phyloP scores from a whole-genome alignment of 1,139 yeast species.

The Lodderomyces metapsilosis region DNA sequence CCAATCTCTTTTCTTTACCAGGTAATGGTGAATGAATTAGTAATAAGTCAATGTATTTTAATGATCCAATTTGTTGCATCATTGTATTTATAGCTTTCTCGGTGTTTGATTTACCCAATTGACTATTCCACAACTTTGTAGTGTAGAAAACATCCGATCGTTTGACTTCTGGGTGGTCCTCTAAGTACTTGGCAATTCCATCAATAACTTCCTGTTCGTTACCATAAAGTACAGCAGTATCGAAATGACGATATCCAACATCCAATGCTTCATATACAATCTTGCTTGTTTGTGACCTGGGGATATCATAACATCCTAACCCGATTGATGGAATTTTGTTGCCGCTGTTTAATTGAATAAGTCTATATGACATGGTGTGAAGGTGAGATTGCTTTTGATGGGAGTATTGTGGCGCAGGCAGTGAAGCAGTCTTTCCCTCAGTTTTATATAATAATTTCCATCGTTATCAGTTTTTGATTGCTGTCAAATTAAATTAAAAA shows the following conservation, averaged over 20 bases:
- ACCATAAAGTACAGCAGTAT: constrained; percentile 57
- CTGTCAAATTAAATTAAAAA: not conserved
- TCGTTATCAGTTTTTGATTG: not conserved
- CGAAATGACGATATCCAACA: constrained; percentile 56
- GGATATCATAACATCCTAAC: constrained; percentile 35
- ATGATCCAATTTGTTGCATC: constrained; percentile 26
- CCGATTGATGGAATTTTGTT: constrained; percentile 36
- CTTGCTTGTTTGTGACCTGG: constrained; percentile 22
- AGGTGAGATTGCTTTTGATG: too few species aligned
- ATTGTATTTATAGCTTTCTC: constrained; percentile 27
- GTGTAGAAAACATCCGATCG: constrained; percentile 69
- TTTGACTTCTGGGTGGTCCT: constrained; percentile 44
- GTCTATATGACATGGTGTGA: constrained; percentile 12
- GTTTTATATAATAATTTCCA: not conserved
- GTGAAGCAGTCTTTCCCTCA: too few species aligned
- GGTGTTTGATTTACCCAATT: constrained; percentile 26
- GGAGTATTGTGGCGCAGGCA: too few species aligned
- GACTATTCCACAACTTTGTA: constrained; percentile 40
- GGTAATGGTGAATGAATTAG: constrained; percentile 63
- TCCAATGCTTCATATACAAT: constrained; percentile 48
- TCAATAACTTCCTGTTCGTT: constrained; percentile 59
- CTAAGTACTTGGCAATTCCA: constrained; percentile 53
- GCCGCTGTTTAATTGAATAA: constrained; percentile 19
- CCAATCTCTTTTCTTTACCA: constrained; percentile 50
- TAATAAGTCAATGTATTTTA: constrained; percentile 51